Conservation (phyloP, 1,284 basidiomycete species). For the Xanthoconium separans region DNA sequence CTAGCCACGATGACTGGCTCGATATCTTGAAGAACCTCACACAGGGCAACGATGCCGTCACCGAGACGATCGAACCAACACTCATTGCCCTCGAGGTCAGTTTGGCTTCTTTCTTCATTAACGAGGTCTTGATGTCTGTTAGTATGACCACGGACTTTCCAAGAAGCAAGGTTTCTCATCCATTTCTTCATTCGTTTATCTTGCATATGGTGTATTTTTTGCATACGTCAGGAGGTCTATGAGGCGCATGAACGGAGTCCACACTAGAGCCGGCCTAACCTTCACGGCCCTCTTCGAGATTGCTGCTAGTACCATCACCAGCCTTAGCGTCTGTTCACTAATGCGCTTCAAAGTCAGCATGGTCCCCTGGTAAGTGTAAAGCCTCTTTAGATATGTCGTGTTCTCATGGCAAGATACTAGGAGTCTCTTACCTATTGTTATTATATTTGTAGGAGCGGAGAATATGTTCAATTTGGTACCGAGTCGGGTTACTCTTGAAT, state of each 20-base stretch:
- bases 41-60: constrained; percentile 40
- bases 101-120: constrained; percentile 2
- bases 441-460: constrained; percentile 94
- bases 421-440: constrained; percentile 89
- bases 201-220: constrained; percentile 80
- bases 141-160: constrained; percentile 53
- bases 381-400: not conserved
- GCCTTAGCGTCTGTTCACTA: constrained; percentile 86
- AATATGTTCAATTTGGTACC: constrained; percentile 94
- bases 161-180: constrained; percentile 49
- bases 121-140: constrained; percentile 12
- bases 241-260: constrained; percentile 79
- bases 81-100: constrained; percentile 71
- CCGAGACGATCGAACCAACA: constrained; percentile 56
- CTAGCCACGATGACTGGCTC: constrained; percentile 64
- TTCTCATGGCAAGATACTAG: constrained; percentile 36
- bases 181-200: constrained; percentile 71
- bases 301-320: constrained; percentile 88
- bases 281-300: constrained; percentile 94
- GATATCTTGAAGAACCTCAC: constrained; percentile 53
- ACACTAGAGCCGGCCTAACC: constrained; percentile 89
- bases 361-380: constrained; percentile 71
- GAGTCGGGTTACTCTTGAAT: constrained; percentile 5
- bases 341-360: constrained; percentile 83
- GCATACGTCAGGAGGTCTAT: constrained; percentile 79